phyloP scores from a whole-genome alignment of 768 basidiomycete species.

The Tephrocybe sp. region DNA sequence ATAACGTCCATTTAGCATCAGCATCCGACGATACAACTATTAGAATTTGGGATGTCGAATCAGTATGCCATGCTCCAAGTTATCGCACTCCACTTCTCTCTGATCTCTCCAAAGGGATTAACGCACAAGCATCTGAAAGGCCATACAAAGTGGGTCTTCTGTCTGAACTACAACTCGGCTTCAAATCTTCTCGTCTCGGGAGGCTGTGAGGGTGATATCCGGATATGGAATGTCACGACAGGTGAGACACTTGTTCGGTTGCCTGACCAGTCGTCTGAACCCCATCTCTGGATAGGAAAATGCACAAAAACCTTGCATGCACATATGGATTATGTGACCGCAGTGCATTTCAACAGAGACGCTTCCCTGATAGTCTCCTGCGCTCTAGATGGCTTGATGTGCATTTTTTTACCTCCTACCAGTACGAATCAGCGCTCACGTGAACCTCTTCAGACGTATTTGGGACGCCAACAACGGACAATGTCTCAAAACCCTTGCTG shows the following conservation, averaged over 20 bases:
- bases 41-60: slow-evolving; percentile 85
- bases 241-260: slow-evolving; percentile 41
- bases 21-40: slow-evolving; percentile 92
- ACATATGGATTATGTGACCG: slow-evolving; percentile 92
- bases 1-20: slow-evolving; percentile 80
- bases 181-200: slow-evolving; percentile 91
- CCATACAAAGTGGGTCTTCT: slow-evolving; percentile 88
- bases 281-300: slow-evolving; percentile 53
- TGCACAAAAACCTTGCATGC: slow-evolving; percentile 86
- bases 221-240: slow-evolving; percentile 86
- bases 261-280: not conserved
- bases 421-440: slow-evolving; percentile 2
- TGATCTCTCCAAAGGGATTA: slow-evolving; percentile 47
- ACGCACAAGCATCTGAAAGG: slow-evolving; percentile 72
- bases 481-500: slow-evolving; percentile 93
- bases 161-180: slow-evolving; percentile 85
- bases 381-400: slow-evolving; percentile 93
- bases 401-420: slow-evolving; percentile 27
- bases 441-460: slow-evolving; percentile 65
- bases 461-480: slow-evolving; percentile 93
- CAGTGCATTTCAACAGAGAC: slow-evolving; percentile 91
- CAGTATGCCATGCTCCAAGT: slow-evolving; percentile 40
- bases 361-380: slow-evolving; percentile 90
- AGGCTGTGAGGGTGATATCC: slow-evolving; percentile 88
- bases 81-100: slow-evolving; percentile 4